Conservation (phyloP, 2,329 filamentous ascomycete species). For the Scytalidium lignicola region DNA sequence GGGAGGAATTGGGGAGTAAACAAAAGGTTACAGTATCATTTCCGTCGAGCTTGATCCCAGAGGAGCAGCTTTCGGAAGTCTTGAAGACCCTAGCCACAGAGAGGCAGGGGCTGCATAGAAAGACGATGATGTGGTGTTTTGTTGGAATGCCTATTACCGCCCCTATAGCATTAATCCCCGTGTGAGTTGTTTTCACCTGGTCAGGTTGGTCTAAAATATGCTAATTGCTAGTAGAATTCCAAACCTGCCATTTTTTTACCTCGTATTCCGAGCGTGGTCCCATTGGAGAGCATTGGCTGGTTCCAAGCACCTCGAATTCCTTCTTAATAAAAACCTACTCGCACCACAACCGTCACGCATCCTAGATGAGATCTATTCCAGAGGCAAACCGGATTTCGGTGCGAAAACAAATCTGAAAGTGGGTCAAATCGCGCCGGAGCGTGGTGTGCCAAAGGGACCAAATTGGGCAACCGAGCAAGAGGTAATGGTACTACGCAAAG, state of each 20-base stretch:
- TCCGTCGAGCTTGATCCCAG: constrained; percentile 64
- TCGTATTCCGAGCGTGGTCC: constrained; percentile 85
- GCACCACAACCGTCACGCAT: constrained; percentile 58
- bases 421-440: constrained; percentile 1
- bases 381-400: constrained; percentile 15
- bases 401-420: constrained; percentile 19
- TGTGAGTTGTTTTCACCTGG: constrained; percentile 54
- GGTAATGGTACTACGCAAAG: constrained; percentile 40
- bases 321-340: constrained; percentile 69
- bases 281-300: constrained; percentile 85
- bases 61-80: constrained; percentile 58
- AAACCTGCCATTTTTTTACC: constrained; percentile 95
- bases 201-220: background rate
- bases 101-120: constrained; percentile 70
- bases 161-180: constrained; percentile 76
- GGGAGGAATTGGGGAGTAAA: constrained; percentile 57
- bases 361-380: constrained; percentile 68
- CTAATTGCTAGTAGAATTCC: constrained; percentile 56
- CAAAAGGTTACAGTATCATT: constrained; percentile 71
- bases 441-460: constrained; percentile 3
- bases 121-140: constrained; percentile 74
- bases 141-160: constrained; percentile 76
- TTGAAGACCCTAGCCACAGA: constrained; percentile 71
- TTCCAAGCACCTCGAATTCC: constrained; percentile 77
- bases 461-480: constrained; percentile 23